Conservation (phyloP, 805 yeast species). For the Lipomyces anomalus region DNA sequence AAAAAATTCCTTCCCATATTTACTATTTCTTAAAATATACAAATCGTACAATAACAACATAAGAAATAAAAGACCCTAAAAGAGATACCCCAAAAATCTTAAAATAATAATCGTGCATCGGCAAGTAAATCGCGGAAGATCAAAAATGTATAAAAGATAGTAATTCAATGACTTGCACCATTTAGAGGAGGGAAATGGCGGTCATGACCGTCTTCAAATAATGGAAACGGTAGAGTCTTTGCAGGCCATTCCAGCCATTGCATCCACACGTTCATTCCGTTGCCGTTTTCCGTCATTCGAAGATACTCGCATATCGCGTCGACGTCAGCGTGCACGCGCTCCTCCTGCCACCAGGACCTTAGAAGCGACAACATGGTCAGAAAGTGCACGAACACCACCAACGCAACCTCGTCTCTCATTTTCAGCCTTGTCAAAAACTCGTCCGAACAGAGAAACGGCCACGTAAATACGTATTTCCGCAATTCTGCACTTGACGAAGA, state of each 20-base stretch:
- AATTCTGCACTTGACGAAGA: conserved; percentile 19
- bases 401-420: conserved; percentile 12
- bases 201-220: too few species aligned
- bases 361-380: conserved; percentile 18
- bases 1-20: too few species aligned
- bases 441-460: conserved; percentile 22
- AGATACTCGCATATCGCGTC: conserved; percentile 8
- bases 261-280: neutral
- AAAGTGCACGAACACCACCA: conserved; percentile 19
- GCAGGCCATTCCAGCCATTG: neutral
- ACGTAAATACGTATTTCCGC: conserved; percentile 22
- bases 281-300: neutral
- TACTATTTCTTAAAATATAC: too few species aligned
- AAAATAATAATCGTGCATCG: too few species aligned
- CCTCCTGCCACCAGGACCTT: conserved; percentile 24
- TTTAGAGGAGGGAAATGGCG: too few species aligned
- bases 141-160: too few species aligned
- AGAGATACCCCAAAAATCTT: too few species aligned
- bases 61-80: too few species aligned
- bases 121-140: too few species aligned
- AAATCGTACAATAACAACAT: too few species aligned
- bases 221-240: neutral
- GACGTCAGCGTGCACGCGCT: conserved; percentile 17
- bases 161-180: too few species aligned
- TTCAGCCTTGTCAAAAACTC: conserved; percentile 15